Percentiles rank a stretch among this genome's conserved stretches.
Evolutionary conservation across 2,329 filamentous ascomycete genomes (phyloP).

Genomic region (Alternaria arbusti): DNA sequence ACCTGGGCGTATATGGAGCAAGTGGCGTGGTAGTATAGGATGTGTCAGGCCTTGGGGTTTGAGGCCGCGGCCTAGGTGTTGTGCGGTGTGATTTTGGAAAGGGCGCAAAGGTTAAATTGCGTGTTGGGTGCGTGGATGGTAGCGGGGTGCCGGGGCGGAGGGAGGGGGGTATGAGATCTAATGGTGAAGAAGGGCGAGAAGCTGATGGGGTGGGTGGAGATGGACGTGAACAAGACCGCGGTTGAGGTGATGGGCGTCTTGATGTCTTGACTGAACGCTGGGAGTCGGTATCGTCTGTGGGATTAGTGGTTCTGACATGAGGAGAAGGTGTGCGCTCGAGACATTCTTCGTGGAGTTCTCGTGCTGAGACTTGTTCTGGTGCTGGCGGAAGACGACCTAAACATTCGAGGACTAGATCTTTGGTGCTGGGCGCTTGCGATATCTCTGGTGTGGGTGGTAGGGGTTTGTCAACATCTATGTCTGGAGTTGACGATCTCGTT

Average conservation of each 20-base stretch:
- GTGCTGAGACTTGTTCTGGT: background rate
- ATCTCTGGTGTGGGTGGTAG: background rate
- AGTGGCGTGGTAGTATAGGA: too few relatives aligned
- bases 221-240: background rate
- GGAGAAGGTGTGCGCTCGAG: background rate
- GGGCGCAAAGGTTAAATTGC: background rate
- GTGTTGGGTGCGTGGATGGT: background rate
- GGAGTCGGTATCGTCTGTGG: accelerated
- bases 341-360: background rate
- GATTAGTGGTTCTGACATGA: too few relatives aligned
- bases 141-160: background rate
- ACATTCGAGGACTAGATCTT: background rate
- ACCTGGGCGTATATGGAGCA: too few relatives aligned
- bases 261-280: background rate
- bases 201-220: background rate
- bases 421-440: background rate
- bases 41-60: too few relatives aligned
- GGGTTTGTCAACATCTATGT: background rate
- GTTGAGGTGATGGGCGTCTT: background rate
- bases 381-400: background rate
- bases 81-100: too few relatives aligned
- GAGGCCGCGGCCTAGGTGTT: too few relatives aligned
- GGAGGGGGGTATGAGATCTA: background rate
- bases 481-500: background rate
- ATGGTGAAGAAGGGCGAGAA: accelerated